These are phyloP conservation scores for Centrapalus pauciflorus DNA, from an alignment of 129 eudicot genomes.

Conservation along the genomic window DNA sequence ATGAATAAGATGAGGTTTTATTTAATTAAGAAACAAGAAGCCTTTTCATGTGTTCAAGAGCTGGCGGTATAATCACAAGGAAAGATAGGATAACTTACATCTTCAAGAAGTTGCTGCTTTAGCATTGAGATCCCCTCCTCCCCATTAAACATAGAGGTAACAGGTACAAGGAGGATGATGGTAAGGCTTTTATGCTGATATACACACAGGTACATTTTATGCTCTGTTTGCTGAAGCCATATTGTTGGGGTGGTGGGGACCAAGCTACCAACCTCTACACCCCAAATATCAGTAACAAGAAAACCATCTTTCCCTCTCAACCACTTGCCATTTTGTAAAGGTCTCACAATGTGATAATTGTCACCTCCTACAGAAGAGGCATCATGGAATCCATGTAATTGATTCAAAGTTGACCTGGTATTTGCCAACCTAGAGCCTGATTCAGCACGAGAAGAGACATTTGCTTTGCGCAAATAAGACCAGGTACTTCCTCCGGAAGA, in stretches of 20 bases:
- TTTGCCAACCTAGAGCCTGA: slow-evolving; percentile 26
- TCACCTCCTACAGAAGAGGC: slow-evolving; percentile 43
- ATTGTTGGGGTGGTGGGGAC: slow-evolving; percentile 60
- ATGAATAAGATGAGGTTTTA: not conserved
- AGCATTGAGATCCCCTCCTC: slow-evolving; percentile 70
- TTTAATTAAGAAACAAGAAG: not conserved
- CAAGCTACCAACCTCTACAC: slow-evolving; percentile 51
- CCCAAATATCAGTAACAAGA: slow-evolving; percentile 75
- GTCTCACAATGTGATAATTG: slow-evolving; percentile 51
- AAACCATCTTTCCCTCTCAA: slow-evolving; percentile 95
- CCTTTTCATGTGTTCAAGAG: not conserved
- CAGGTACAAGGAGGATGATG: slow-evolving; percentile 71
- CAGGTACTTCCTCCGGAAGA: slow-evolving; percentile 76
- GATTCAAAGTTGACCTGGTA: slow-evolving; percentile 42
- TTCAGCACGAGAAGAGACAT: slow-evolving; percentile 35
- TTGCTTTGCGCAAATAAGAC: slow-evolving; percentile 79
- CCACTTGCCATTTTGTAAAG: slow-evolving; percentile 84
- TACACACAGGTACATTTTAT: slow-evolving; percentile 74
- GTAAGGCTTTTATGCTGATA: slow-evolving; percentile 85
- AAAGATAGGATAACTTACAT: slow-evolving; percentile 37
- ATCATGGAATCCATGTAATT: slow-evolving; percentile 39
- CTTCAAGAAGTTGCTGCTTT: slow-evolving; percentile 70
- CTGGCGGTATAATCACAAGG: not conserved
- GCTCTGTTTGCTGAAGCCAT: slow-evolving; percentile 82
- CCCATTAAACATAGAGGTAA: slow-evolving; percentile 54